Evolutionary conservation across 2,329 filamentous ascomycete species (phyloP), one percentile per base, ranked within the genome.

Genomic region (Aschersonia sp.): DNA sequence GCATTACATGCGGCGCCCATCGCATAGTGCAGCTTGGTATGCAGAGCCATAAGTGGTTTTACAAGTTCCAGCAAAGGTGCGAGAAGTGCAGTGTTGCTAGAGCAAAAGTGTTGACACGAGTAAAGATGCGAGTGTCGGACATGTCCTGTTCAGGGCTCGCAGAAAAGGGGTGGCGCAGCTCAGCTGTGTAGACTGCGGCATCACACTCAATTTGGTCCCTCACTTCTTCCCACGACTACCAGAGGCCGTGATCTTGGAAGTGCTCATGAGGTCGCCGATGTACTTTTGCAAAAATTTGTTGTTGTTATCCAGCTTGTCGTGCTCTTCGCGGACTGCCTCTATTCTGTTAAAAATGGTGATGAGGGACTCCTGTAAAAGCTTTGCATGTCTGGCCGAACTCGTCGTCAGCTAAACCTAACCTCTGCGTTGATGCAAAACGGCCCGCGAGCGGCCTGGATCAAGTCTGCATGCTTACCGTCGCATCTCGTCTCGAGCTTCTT

Each of bases 241-340:
- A 1, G 74, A 69, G 2, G 79, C 73, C 1, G 80, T 84, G 56
- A 85, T 83, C 60, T 84, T 84, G 62, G 78, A 81, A n/a, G 81
- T 84, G 56, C 87, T 86, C 78, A 95, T 97, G 48, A 97, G 74
- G 60, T 95, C 90, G 54, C 90, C 90, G 58, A 97, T 97, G 63
- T 97, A 97, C 64, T 95, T 95, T 65, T 97, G 90, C 44, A 98
- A 69, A 60, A 97, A 96, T 59, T 88, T 90, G 73, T 98, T 98
- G 64, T 96, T 89, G 64, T 78, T 92, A 65, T 97, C 89, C 47
- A 98, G 79, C 67, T 95, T 96, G 68, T 96, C 87, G 61, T 98
- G 89, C 61, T 97, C 90, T 56, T 85, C 83, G 64, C 88, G 87
- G 53, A 97, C 89, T 32, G 87, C 86, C 61, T 98, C 92, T 62